These are phyloP conservation scores for Plasmodium gallinaceum DNA, from an alignment of 169 alveolate species.

Conservation along the genomic window DNA sequence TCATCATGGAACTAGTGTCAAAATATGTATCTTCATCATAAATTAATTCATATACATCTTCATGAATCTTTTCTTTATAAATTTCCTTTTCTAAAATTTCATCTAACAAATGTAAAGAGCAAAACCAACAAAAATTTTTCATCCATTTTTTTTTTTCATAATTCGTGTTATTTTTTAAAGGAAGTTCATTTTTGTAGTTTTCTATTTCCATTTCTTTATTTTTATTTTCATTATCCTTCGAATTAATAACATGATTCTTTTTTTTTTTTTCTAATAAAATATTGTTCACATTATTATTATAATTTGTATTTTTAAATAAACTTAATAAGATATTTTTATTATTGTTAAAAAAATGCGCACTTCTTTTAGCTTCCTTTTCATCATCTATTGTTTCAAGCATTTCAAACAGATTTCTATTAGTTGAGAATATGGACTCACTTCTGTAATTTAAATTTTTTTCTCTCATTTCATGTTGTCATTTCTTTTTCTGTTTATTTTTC, in stretches of 20 bases:
- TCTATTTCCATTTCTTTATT: neutral
- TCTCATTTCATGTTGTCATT: constrained; percentile 74
- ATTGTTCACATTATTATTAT: constrained; percentile 23
- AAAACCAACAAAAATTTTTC: constrained; percentile 57
- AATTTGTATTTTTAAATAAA: constrained; percentile 39
- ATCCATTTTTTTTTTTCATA: constrained; percentile 57
- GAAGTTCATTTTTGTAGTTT: neutral
- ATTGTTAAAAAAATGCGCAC: constrained; percentile 60
- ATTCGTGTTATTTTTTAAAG: neutral
- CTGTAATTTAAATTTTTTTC: constrained; percentile 50
- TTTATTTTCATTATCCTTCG: constrained; percentile 3
- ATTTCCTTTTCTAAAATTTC: constrained; percentile 72
- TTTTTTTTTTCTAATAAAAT: constrained; percentile 18
- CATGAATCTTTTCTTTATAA: constrained; percentile 60
- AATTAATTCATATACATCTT: constrained; percentile 52
- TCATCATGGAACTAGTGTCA: constrained; percentile 70
- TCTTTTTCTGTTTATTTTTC: neutral
- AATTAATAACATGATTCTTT: neutral
- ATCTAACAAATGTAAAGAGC: constrained; percentile 62
- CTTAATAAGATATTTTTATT: constrained; percentile 56
- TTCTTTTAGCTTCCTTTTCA: constrained; percentile 64
- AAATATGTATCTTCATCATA: constrained; percentile 64
- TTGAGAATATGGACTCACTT: constrained; percentile 49
- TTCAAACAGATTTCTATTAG: constrained; percentile 42
- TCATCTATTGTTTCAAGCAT: constrained; percentile 57